Conservation (phyloP, 192 early-diverging fungal species). For the Paraglomus brasilianum region DNA sequence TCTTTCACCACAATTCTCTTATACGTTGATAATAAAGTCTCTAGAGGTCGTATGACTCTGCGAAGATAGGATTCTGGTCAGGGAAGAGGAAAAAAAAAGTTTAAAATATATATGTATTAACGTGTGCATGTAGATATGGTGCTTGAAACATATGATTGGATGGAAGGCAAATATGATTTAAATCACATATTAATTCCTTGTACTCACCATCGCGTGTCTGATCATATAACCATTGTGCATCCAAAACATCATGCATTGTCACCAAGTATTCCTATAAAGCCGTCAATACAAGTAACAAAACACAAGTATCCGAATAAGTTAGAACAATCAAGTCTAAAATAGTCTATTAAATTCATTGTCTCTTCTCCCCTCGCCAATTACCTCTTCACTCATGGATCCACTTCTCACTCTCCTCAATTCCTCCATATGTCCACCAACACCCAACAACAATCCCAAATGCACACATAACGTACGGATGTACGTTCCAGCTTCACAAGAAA, state of each 20-base stretch:
- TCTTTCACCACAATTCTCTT: slow-evolving; percentile 99
- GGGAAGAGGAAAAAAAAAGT: neutral
- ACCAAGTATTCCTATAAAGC: slow-evolving; percentile 77
- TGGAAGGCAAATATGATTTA: too few species aligned
- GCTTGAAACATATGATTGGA: too few species aligned
- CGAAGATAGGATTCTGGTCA: slow-evolving; percentile 86
- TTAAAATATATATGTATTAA: neutral
- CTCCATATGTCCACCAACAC: slow-evolving; percentile 98
- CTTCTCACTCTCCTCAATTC: slow-evolving; percentile 96
- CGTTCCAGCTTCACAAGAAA: slow-evolving; percentile 97
- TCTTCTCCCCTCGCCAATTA: slow-evolving; percentile 29
- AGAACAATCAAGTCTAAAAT: neutral
- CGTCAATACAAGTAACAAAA: neutral
- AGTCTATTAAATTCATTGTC: neutral
- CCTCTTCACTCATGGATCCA: slow-evolving; percentile 85
- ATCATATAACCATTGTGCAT: slow-evolving; percentile 98
- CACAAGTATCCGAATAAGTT: neutral
- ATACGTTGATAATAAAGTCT: slow-evolving; percentile 90
- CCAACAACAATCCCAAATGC: slow-evolving; percentile 92
- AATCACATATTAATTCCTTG: neutral
- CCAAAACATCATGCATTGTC: slow-evolving; percentile 98
- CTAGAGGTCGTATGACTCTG: slow-evolving; percentile 88
- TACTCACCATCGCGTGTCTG: slow-evolving; percentile 82
- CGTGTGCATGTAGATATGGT: neutral
- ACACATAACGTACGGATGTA: slow-evolving; percentile 99